Evolutionary conservation across 768 basidiomycete genomes (phyloP), one percentile per base, ranked within the genome.

Genomic region (Amanita muscaria): DNA sequence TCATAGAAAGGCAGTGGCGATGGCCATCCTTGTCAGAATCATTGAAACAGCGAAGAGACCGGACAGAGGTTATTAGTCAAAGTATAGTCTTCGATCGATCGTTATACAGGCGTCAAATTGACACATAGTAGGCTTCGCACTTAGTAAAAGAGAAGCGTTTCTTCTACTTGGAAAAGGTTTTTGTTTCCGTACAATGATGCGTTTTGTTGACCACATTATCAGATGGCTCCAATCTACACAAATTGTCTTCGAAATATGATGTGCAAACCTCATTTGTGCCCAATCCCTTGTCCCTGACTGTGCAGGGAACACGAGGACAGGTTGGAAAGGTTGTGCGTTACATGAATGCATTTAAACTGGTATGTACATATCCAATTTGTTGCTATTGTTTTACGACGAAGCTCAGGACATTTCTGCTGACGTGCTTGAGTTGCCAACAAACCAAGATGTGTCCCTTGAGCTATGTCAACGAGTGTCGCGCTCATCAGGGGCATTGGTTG

Each of bases 131-230:
- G 86, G 59, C 2, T 74, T 82, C 53, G 60, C 70, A 24, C 61
- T 88, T 46, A 70, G 67, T 14, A 70, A 77, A 3, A 71, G 68
- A 40, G 70, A 83, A 51, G 67, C 85, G 5, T 85, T 88, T 56
- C 56, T 88, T 23, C 67, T 88, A 23, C 69, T 89, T 49, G 85
- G 85, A 31, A 80, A 46, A 73, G 72, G 80, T 86, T 83, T 30
- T 14, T 56, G 35, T 40, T 50, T 16, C 18, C 7, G 32, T 23
- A 25, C 23, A 16, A 16, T 32, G 2, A 30, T 21, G 24, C 14
- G 51, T 18, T 19, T 45, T 23, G n/a, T 30, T 46, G 54, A 39
- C 53, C 31, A 5, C 31, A 35, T 18, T 11, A 14, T 15, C 48
- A 87, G 86, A 87, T 57, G 85, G 85, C 27, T 61, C 66, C 31